Evolutionary conservation across 768 basidiomycete genomes (phyloP), one percentile per base, ranked within the genome.

Genomic region (Calocybe cyanea): DNA sequence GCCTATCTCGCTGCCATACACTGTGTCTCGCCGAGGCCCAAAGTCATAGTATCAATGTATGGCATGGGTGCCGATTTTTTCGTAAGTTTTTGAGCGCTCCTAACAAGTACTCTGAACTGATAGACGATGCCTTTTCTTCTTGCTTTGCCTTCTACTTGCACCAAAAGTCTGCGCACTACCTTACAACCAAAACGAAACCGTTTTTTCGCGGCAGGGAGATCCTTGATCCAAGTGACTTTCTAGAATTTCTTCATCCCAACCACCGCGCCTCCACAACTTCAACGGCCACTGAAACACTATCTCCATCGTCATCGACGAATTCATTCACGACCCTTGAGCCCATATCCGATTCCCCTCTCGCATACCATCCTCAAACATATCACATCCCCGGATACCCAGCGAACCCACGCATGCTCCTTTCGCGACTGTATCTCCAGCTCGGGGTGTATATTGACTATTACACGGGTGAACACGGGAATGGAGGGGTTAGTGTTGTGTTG

Each of bases 21-120:
- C 54, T 76, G 71, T 4, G 41, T 31, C 13, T 48, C 54, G 0
- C 82, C 81, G 0, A 76, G 69, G 44, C 81, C 81, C 0, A 75
- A 66, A 46, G 81, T 73, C 0, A 45, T 84, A 2, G 51, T 85
- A 0, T 78, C 76, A 0, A 50, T 85, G 53, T 85, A 84, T 59
- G 81, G 76, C 0, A 73, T 79, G 70, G 81, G 81, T n/a, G 83
- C 82, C 0, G 61, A 83, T 45, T 70, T 80, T 46, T 56, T 84
- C 28, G 75, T 74, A 37, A 38, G 69, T 59, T 35, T 35, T n/a
- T n/a, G 7, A 7, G 14, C n/a, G 15, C 38, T 15, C 35, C 8
- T 20, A 13, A 23, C 17, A 7, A 43, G 35, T 14, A 43, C 9
- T 28, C 25, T 28, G 25, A 20, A 25, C 41, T 23, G 24, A 35